Evolutionary conservation across 331 rosid species (phyloP).

Genomic region (Quercus phellos): DNA sequence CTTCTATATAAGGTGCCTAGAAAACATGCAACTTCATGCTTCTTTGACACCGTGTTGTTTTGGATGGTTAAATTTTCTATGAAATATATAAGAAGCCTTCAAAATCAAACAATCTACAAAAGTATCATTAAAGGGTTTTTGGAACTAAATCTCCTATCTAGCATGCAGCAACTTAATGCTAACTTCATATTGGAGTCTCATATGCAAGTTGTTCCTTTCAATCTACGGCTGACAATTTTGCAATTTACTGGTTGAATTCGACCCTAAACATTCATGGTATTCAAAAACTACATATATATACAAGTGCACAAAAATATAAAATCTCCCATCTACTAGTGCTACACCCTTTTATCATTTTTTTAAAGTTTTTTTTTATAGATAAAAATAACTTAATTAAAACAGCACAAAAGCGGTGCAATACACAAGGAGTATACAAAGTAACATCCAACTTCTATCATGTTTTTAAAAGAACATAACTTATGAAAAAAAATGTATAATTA

Average conservation of each 20-base stretch:
- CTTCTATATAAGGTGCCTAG: not conserved
- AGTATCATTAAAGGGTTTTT: not conserved
- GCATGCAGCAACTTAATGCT: not conserved
- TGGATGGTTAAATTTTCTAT: not conserved
- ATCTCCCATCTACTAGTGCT: not conserved
- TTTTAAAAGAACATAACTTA: not conserved
- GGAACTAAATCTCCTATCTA: not conserved
- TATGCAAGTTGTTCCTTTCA: not conserved
- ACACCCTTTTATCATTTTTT: no score
- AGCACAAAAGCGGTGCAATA: no score
- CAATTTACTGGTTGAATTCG: not conserved
- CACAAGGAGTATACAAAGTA: no score
- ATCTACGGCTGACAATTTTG: not conserved
- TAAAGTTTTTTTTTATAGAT: no score
- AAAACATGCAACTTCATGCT: not conserved
- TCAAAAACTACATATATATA: not conserved
- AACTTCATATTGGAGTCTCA: not conserved
- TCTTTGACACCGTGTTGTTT: not conserved
- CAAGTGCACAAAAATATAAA: not conserved
- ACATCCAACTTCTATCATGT: not conserved
- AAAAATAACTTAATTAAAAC: no score
- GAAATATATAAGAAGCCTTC: not conserved
- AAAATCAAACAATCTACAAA: not conserved
- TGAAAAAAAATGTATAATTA: no score
- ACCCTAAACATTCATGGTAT: not conserved